Conservation (phyloP, 2,329 filamentous ascomycete genomes). For the Chrysoporthe puriensis region DNA sequence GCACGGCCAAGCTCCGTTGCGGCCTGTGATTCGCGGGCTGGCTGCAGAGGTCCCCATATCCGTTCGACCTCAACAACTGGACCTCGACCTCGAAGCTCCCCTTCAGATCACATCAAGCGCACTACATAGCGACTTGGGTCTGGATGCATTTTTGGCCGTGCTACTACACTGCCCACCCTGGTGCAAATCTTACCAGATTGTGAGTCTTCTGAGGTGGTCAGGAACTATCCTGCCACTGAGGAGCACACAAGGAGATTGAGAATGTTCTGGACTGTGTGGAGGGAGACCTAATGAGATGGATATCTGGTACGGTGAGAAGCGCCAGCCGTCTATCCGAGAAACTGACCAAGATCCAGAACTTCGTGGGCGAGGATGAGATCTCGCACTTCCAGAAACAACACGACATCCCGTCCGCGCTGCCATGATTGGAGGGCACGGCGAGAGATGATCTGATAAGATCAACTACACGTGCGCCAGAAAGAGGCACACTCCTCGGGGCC, state of each 20-base stretch:
- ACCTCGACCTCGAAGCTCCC: not conserved
- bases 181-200: too few relatives aligned
- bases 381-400: not conserved
- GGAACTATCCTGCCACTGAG: not conserved
- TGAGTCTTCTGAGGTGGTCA: not conserved
- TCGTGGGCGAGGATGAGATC: not conserved
- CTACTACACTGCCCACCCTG: too few relatives aligned
- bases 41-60: too few relatives aligned
- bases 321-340: too few relatives aligned
- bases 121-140: too few relatives aligned
- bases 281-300: too few relatives aligned
- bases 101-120: not conserved
- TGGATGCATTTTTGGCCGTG: too few relatives aligned
- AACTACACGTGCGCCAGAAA: not conserved
- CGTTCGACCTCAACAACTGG: not conserved
- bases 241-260: not conserved
- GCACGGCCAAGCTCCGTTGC: not conserved
- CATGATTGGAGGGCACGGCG: not conserved
- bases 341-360: not conserved
- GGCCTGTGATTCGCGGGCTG: not conserved
- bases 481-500: not conserved
- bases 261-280: not conserved
- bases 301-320: too few relatives aligned
- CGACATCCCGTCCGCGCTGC: not conserved
- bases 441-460: slow-evolving; percentile 12